Percentiles rank a stretch among this genome's conserved stretches.
Conservation (phyloP, 2,329 filamentous ascomycete genomes). For the Malbranchea cinnamomea region DNA sequence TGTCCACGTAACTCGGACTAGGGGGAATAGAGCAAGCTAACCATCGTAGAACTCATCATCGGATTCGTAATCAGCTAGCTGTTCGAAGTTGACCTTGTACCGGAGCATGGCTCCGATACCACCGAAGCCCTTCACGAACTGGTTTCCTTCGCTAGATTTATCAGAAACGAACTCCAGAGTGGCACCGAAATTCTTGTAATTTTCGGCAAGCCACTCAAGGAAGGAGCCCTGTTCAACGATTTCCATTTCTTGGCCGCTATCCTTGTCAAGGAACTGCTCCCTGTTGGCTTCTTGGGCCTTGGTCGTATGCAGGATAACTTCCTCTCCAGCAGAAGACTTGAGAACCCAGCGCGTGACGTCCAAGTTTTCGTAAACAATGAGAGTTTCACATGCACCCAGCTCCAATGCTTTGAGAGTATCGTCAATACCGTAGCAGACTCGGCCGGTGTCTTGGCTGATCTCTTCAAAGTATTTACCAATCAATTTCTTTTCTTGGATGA, state of each 20-base stretch:
- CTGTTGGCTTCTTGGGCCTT: conserved; percentile 73
- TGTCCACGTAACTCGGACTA: neutral
- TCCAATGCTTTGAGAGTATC: conserved; percentile 96
- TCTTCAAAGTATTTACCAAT: conserved; percentile 99
- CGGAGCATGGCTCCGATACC: conserved; percentile 93
- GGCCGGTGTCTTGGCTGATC: conserved; percentile 93
- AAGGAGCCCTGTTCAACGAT: conserved; percentile 74
- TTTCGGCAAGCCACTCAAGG: conserved; percentile 98
- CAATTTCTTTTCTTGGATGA: conserved; percentile 99
- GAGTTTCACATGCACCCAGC: conserved; percentile 79
- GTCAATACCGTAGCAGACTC: conserved; percentile 94
- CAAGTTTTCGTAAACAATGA: conserved; percentile 96
- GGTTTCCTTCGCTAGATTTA: conserved; percentile 93
- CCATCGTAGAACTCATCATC: conserved; percentile 85
- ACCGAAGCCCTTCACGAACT: conserved; percentile 99
- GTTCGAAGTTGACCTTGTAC: conserved; percentile 99
- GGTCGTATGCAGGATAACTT: conserved; percentile 71
- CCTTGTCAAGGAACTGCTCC: conserved; percentile 83
- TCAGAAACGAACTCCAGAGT: conserved; percentile 95
- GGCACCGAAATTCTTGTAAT: conserved; percentile 96
- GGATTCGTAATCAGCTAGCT: conserved; percentile 76
- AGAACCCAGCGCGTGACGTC: conserved; percentile 86
- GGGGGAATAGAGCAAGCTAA: conserved; percentile 14
- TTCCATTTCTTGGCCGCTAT: conserved; percentile 96
- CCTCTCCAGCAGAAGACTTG: conserved; percentile 58